Evolutionary conservation across 768 basidiomycete species (phyloP).

Genomic region (Lactifluus hygrophoroides): DNA sequence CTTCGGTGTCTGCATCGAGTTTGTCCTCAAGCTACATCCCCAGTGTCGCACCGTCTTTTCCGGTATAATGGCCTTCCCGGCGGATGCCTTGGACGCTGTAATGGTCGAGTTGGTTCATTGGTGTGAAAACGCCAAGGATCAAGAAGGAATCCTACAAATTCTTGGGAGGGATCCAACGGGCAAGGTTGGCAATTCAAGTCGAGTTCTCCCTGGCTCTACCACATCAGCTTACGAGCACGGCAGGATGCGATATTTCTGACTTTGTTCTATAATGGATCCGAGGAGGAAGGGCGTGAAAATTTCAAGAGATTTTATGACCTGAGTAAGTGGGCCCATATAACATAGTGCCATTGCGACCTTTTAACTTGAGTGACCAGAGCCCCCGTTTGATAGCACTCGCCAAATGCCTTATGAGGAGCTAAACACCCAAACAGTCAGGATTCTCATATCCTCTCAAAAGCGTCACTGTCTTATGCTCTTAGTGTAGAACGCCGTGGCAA

Average conservation of each 20-base stretch:
- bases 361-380: constrained; percentile 26
- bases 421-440: constrained; percentile 32
- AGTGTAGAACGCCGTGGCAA: constrained; percentile 30
- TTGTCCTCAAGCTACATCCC: constrained; percentile 38
- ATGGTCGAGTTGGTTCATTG: constrained; percentile 29
- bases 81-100: constrained; percentile 20
- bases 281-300: constrained; percentile 36
- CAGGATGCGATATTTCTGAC: constrained; percentile 33
- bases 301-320: constrained; percentile 40
- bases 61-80: constrained; percentile 33
- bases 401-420: constrained; percentile 41
- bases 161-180: constrained; percentile 33
- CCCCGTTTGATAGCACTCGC: constrained; percentile 32
- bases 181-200: constrained; percentile 25
- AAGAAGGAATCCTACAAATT: constrained; percentile 33
- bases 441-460: not conserved
- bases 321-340: constrained; percentile 24
- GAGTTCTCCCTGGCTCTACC: no score
- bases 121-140: constrained; percentile 29
- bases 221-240: not conserved
- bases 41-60: constrained; percentile 42
- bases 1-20: constrained; percentile 48
- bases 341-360: not conserved
- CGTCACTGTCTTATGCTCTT: not conserved
- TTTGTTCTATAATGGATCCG: constrained; percentile 44